Evolutionary conservation across 2,329 filamentous ascomycete genomes (phyloP).

Genomic region (Furcasterigmium sp.): DNA sequence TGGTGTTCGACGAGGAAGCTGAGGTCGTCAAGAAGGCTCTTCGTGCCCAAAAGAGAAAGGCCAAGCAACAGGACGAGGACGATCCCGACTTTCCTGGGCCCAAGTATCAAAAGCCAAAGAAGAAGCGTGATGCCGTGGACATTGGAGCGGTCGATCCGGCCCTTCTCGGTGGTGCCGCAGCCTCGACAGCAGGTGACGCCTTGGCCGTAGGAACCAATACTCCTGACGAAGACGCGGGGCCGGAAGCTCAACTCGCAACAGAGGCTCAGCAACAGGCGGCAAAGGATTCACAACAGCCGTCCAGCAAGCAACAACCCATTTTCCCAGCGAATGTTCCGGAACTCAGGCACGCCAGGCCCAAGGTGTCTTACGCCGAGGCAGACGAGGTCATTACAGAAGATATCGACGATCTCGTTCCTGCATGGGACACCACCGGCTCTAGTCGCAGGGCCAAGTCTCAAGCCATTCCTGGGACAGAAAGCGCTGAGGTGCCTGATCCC

Average conservation of each 20-base stretch:
- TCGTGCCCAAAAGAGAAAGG: conserved; percentile 47
- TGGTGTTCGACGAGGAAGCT: conserved; percentile 39
- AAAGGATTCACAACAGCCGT: background rate
- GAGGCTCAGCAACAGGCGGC: conserved; percentile 3
- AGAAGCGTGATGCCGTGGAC: conserved; percentile 18
- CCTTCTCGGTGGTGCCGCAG: conserved; percentile 28
- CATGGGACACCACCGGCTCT: conserved; percentile 7
- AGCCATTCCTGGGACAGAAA: background rate
- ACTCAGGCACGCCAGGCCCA: conserved; percentile 48
- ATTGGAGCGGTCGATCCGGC: conserved; percentile 45
- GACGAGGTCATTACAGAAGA: conserved; percentile 37
- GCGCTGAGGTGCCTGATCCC: conserved; percentile 11
- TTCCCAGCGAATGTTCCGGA: conserved; percentile 34
- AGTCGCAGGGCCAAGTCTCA: background rate
- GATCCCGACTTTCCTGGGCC: conserved; percentile 47
- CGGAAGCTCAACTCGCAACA: conserved; percentile 3
- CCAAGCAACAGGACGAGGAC: conserved; percentile 46
- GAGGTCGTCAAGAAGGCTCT: conserved; percentile 52
- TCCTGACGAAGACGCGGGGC: conserved; percentile 9
- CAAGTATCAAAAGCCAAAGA: conserved; percentile 38
- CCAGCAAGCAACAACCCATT: background rate
- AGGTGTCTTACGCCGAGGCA: conserved; percentile 42
- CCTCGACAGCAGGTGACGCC: background rate
- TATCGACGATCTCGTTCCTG: conserved; percentile 30
- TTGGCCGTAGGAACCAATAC: conserved; percentile 15